Percentiles rank a stretch among this genome's conserved stretches.
Conservation (phyloP, 179 eudicot species). For the Vitellaria paradoxa region DNA sequence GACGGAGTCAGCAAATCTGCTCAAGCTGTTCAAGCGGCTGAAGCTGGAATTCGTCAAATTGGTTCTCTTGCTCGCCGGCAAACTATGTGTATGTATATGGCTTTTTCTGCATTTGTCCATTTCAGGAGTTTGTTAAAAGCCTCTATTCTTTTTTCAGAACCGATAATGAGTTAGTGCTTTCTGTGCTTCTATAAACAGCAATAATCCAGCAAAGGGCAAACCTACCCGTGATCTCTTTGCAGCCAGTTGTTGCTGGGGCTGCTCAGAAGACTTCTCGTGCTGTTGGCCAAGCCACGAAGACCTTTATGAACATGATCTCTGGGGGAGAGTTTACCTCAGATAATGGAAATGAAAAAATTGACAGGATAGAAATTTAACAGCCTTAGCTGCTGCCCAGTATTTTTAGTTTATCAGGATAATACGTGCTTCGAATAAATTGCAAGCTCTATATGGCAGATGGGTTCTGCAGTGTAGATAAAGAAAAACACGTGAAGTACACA, state of each 20-base stretch:
- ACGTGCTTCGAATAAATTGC: neutral
- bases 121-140: neutral
- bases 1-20: constrained; percentile 86
- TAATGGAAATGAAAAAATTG: constrained; percentile 24
- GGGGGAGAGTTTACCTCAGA: constrained; percentile 36
- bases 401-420: neutral
- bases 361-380: too few species aligned
- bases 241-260: constrained; percentile 79
- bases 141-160: neutral
- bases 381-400: neutral
- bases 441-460: neutral
- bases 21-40: constrained; percentile 92
- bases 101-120: constrained; percentile 1
- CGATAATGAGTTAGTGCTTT: neutral
- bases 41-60: constrained; percentile 74
- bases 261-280: constrained; percentile 83
- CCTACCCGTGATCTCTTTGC: constrained; percentile 67
- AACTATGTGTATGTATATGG: constrained; percentile 58
- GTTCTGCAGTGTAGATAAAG: neutral
- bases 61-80: constrained; percentile 78
- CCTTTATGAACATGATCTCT: constrained; percentile 57
- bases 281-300: constrained; percentile 65
- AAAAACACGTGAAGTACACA: neutral
- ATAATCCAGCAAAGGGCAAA: constrained; percentile 88
- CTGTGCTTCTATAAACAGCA: constrained; percentile 37